phyloP scores from a whole-genome alignment of 495 filamentous ascomycete genomes.

The Elasticomyces elasticus region DNA sequence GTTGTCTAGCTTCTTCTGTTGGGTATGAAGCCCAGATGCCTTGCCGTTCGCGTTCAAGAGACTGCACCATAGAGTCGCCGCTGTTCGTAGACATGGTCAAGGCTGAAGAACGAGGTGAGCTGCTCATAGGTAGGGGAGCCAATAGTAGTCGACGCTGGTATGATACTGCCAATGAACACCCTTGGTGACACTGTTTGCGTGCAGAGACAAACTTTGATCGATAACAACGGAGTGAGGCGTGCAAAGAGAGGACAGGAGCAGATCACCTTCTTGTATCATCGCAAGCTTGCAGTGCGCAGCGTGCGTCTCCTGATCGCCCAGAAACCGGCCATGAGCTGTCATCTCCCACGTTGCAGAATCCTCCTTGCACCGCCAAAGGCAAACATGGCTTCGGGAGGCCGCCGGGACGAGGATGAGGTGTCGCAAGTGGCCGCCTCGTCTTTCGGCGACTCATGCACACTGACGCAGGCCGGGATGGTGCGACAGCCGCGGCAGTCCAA shows the following conservation, averaged over 20 bases:
- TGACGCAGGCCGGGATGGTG: background rate
- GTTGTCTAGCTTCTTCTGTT: constrained; percentile 12
- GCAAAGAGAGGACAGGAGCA: constrained; percentile 5
- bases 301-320: background rate
- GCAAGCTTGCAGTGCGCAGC: background rate
- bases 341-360: background rate
- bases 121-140: background rate
- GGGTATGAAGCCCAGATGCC: constrained; percentile 11
- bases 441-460: background rate
- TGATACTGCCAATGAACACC: background rate
- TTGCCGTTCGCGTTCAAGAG: constrained; percentile 8
- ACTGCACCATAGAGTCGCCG: constrained; percentile 5
- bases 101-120: background rate
- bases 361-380: constrained; percentile 1
- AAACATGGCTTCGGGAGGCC: background rate
- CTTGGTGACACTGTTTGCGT: constrained; percentile 2
- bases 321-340: background rate
- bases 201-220: constrained; percentile 1
- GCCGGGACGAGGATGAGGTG: background rate
- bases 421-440: constrained; percentile 3
- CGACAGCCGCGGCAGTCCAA: background rate
- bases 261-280: background rate
- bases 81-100: background rate
- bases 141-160: background rate
- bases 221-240: constrained; percentile 9